These are phyloP conservation scores for Annona cherimola DNA, from an alignment of 164 flowering plant species.

Conservation along the genomic window DNA sequence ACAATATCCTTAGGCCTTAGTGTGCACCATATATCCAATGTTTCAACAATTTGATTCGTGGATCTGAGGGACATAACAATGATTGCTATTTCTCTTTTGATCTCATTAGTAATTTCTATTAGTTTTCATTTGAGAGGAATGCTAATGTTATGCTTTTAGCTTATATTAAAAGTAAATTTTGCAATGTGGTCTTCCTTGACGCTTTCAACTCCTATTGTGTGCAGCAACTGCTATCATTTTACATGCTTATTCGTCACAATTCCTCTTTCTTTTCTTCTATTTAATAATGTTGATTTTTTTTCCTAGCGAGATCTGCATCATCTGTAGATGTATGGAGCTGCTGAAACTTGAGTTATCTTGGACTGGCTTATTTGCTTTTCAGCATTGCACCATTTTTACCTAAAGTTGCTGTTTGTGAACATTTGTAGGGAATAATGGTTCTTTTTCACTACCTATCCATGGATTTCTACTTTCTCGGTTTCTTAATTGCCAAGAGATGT, in stretches of 20 bases:
- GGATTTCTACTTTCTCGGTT: background rate
- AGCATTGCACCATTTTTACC: background rate
- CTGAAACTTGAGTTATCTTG: background rate
- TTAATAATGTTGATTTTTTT: background rate
- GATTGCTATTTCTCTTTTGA: no score
- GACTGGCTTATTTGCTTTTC: background rate
- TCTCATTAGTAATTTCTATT: no score
- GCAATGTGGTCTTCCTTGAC: background rate
- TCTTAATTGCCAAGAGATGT: background rate
- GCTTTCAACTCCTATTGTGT: background rate
- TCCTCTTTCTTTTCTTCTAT: background rate
- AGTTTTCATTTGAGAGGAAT: no score
- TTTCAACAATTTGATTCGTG: background rate
- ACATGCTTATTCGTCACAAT: background rate
- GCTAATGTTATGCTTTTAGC: no score
- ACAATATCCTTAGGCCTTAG: background rate
- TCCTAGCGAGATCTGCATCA: slow-evolving; percentile 24
- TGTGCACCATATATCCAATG: background rate
- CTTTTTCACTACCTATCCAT: background rate
- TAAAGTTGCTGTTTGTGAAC: background rate
- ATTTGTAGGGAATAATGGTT: background rate
- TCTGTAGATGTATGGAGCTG: slow-evolving; percentile 8
- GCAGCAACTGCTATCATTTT: background rate
- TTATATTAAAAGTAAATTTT: no score
- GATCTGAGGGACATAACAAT: background rate